A percentile compares a stretch with the other conserved stretches of the same genome.
Conservation (phyloP, 192 early-diverging fungal genomes). For the Lobulomyces angularis region DNA sequence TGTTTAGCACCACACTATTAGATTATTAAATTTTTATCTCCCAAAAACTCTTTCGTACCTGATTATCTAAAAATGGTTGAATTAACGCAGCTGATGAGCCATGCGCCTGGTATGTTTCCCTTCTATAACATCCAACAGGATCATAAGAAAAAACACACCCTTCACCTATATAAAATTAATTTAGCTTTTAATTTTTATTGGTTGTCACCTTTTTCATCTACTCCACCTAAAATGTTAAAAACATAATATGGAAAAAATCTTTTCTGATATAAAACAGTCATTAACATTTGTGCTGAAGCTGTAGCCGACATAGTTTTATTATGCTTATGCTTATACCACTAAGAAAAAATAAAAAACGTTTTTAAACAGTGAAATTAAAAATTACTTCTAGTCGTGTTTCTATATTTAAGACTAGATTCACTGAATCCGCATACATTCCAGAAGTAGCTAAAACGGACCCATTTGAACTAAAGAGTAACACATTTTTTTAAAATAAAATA, state of each 20-base stretch:
- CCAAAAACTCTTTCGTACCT: constrained; percentile 31
- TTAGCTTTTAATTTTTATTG: not conserved
- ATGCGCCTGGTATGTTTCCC: constrained; percentile 56
- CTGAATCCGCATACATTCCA: constrained; percentile 80
- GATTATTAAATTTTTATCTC: not conserved
- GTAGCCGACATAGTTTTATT: constrained; percentile 71
- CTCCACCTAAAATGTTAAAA: constrained; percentile 77
- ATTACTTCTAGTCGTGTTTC: constrained; percentile 76
- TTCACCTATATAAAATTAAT: constrained; percentile 34
- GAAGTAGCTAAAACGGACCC: constrained; percentile 70
- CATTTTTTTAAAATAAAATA: no score
- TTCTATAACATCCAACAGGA: constrained; percentile 79
- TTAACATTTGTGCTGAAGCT: constrained; percentile 90
- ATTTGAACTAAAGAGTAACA: constrained; percentile 44
- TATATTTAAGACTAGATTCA: constrained; percentile 69
- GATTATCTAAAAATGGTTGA: constrained; percentile 96
- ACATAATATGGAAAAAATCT: constrained; percentile 96
- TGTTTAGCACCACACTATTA: constrained; percentile 15
- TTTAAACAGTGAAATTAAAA: constrained; percentile 1
- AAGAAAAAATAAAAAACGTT: not conserved
- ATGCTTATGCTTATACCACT: constrained; percentile 88
- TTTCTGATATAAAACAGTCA: constrained; percentile 77
- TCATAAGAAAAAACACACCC: constrained; percentile 90
- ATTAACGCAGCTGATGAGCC: constrained; percentile 84
- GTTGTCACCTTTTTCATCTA: constrained; percentile 66